Percentiles rank a stretch among this genome's conserved stretches.
phyloP scores from a whole-genome alignment of 2,329 filamentous ascomycete genomes.

The Penicillium vulpinum region DNA sequence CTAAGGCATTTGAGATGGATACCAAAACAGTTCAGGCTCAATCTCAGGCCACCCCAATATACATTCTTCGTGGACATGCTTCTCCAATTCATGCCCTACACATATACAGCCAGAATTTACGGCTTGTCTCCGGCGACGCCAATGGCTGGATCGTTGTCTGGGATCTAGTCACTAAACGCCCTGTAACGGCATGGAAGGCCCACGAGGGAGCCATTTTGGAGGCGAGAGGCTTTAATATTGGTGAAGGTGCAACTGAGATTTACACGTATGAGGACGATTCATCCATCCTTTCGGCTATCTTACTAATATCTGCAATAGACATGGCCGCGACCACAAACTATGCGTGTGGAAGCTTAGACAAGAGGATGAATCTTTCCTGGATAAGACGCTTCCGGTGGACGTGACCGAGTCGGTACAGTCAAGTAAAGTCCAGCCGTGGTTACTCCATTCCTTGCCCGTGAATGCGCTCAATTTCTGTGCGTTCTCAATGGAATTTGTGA shows the following conservation, averaged over 20 bases:
- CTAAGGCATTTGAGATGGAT: slow-evolving; percentile 4
- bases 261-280: slow-evolving; percentile 72
- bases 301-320: slow-evolving; percentile 54
- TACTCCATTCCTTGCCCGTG: slow-evolving; percentile 79
- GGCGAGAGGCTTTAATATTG: slow-evolving; percentile 61
- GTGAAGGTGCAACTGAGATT: slow-evolving; percentile 57
- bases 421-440: slow-evolving; percentile 67
- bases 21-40: slow-evolving; percentile 14
- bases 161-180: slow-evolving; percentile 78
- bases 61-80: slow-evolving; percentile 82
- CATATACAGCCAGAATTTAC: slow-evolving; percentile 71
- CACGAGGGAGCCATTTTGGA: slow-evolving; percentile 77
- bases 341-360: slow-evolving; percentile 78
- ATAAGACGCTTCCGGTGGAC: slow-evolving; percentile 71
- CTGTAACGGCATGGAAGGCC: slow-evolving; percentile 81
- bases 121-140: slow-evolving; percentile 82
- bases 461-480: slow-evolving; percentile 96
- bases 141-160: slow-evolving; percentile 87
- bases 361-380: slow-evolving; percentile 58
- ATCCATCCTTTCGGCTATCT: neutral
- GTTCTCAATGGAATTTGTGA: slow-evolving; percentile 35
- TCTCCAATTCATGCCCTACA: slow-evolving; percentile 74
- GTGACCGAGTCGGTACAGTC: slow-evolving; percentile 42
- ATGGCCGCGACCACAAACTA: slow-evolving; percentile 85
- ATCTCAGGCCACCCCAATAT: slow-evolving; percentile 58